phyloP scores from a whole-genome alignment of 768 basidiomycete genomes.

The Mycena capillaripes region DNA sequence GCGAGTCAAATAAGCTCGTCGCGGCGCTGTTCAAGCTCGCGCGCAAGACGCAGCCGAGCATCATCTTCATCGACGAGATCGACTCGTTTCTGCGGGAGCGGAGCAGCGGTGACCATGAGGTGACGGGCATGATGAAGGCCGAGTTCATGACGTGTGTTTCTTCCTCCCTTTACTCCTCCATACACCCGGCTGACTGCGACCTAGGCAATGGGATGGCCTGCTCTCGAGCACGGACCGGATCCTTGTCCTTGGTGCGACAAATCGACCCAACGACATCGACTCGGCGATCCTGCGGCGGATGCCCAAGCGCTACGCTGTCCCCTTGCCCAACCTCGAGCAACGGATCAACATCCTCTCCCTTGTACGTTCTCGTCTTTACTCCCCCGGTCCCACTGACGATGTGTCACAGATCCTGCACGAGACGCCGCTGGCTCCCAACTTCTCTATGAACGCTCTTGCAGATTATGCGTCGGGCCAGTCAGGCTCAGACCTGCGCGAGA shows the following conservation, averaged over 20 bases:
- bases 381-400: background rate
- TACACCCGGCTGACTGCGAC: slow-evolving; percentile 1
- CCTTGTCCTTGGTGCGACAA: slow-evolving; percentile 94
- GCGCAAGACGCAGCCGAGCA: slow-evolving; percentile 91
- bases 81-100: slow-evolving; percentile 95
- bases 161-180: background rate
- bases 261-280: slow-evolving; percentile 94
- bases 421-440: slow-evolving; percentile 73
- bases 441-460: slow-evolving; percentile 76
- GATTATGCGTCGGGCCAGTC: slow-evolving; percentile 80
- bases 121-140: slow-evolving; percentile 98
- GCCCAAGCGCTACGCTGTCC: slow-evolving; percentile 95
- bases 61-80: slow-evolving; percentile 99
- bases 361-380: slow-evolving; percentile 56
- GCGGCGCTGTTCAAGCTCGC: slow-evolving; percentile 95
- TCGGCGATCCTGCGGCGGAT: slow-evolving; percentile 92
- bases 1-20: slow-evolving; percentile 95
- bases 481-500: slow-evolving; percentile 92
- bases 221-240: slow-evolving; percentile 86
- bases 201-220: slow-evolving; percentile 95
- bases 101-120: slow-evolving; percentile 92
- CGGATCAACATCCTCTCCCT: slow-evolving; percentile 87
- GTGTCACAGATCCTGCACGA: slow-evolving; percentile 83
- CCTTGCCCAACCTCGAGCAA: slow-evolving; percentile 83
- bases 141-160: slow-evolving; percentile 21